Conservation (phyloP, 2,329 filamentous ascomycete species). For the Pseudogymnoascus sp. region DNA sequence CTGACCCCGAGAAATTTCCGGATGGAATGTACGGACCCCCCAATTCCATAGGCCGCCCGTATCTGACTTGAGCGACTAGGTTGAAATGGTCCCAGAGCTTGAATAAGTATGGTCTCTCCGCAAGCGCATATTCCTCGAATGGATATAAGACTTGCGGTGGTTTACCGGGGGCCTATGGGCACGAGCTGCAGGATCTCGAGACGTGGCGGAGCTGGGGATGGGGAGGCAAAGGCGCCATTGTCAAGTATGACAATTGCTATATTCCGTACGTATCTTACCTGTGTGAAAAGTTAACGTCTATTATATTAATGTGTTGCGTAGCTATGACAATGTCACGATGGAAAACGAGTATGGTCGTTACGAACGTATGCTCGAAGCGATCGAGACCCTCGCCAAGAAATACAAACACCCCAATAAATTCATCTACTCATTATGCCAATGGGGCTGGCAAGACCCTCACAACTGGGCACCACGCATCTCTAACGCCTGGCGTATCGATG, state of each 20-base stretch:
- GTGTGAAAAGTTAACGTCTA: neutral
- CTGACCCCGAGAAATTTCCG: neutral
- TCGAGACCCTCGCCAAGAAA: slow-evolving; percentile 1
- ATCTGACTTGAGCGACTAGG: neutral
- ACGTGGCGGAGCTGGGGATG: slow-evolving; percentile 19
- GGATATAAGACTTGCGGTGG: slow-evolving; percentile 18
- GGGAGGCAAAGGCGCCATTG: slow-evolving; percentile 12
- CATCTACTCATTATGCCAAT: slow-evolving; percentile 29
- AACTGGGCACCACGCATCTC: slow-evolving; percentile 19
- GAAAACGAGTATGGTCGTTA: slow-evolving; percentile 25
- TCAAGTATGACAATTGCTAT: slow-evolving; percentile 25
- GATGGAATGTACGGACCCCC: neutral
- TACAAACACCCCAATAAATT: slow-evolving; percentile 14
- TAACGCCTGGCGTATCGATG: slow-evolving; percentile 25
- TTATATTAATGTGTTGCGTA: neutral
- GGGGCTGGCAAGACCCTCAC: slow-evolving; percentile 36
- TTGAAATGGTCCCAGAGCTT: neutral
- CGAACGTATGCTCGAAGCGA: slow-evolving; percentile 21
- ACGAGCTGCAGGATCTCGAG: slow-evolving; percentile 18
- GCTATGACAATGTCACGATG: slow-evolving; percentile 22
- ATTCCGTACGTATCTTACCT: slow-evolving; percentile 14
- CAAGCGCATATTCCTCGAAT: neutral
- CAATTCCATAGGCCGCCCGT: neutral
- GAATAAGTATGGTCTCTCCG: neutral
- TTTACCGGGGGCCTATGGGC: slow-evolving; percentile 20